Percentiles rank a stretch among this genome's conserved stretches.
Conservation (phyloP, 78 protist species). For the Guillardia theta region DNA sequence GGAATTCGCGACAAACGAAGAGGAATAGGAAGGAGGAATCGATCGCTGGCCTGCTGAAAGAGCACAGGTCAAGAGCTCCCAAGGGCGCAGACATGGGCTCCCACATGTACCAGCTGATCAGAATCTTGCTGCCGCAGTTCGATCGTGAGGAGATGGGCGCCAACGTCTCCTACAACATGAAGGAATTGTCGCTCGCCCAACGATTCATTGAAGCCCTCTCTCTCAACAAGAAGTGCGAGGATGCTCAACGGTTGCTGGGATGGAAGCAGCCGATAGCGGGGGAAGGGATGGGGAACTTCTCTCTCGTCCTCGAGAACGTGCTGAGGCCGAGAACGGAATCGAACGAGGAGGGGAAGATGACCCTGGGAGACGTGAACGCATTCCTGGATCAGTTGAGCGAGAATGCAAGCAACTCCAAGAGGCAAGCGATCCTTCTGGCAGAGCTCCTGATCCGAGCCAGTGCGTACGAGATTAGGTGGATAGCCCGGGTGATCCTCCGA, state of each 20-base stretch:
- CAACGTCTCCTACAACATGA: neutral
- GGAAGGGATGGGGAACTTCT: neutral
- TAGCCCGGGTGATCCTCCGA: neutral
- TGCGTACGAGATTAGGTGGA: neutral
- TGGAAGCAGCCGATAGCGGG: neutral
- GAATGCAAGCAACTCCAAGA: neutral
- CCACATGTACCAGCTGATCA: neutral
- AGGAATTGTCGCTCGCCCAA: neutral
- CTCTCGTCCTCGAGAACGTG: neutral
- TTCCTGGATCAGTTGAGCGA: neutral
- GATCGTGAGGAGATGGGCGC: neutral
- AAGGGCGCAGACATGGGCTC: neutral
- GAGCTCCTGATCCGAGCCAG: neutral
- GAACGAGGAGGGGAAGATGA: neutral
- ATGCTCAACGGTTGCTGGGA: neutral
- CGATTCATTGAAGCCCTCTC: neutral
- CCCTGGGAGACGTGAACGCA: neutral
- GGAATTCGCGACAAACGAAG: neutral
- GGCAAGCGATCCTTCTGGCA: neutral
- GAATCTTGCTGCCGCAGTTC: neutral
- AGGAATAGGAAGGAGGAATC: neutral
- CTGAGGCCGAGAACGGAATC: neutral
- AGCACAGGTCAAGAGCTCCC: neutral
- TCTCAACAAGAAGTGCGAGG: neutral
- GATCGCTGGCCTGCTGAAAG: neutral